phyloP scores from a whole-genome alignment of 2,329 filamentous ascomycete genomes.

The Colletotrichum caudatum region DNA sequence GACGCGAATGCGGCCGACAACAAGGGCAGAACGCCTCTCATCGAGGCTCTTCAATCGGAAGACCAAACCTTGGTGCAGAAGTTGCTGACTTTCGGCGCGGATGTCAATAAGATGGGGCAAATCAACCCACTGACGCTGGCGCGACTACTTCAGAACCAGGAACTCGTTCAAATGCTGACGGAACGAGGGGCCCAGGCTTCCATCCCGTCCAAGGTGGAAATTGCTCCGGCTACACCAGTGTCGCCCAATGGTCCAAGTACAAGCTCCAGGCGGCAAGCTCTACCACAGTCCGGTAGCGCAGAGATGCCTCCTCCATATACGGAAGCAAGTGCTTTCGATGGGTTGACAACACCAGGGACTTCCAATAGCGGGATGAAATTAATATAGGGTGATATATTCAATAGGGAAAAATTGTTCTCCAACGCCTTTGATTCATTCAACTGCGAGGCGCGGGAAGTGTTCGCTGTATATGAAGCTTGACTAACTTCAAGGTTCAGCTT shows the following conservation, averaged over 20 bases:
- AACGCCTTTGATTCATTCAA: not conserved
- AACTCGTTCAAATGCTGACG: conserved; percentile 29
- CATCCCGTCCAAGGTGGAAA: not conserved
- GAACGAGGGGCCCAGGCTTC: conserved; percentile 34
- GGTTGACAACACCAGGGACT: not conserved
- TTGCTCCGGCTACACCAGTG: conserved; percentile 3
- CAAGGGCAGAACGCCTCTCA: conserved; percentile 34
- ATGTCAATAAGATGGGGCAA: conserved; percentile 39
- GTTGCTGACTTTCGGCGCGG: conserved; percentile 39
- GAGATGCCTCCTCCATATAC: conserved; percentile 19
- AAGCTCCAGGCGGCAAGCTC: not conserved
- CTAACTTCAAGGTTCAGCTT: not conserved
- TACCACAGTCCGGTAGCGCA: not conserved
- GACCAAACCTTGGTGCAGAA: conserved; percentile 31
- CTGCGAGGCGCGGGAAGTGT: not conserved
- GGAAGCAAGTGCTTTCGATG: not conserved
- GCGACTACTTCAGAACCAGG: conserved; percentile 18
- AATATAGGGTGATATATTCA: not conserved
- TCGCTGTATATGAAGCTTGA: not conserved
- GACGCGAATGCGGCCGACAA: conserved; percentile 47
- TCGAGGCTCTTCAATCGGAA: conserved; percentile 46
- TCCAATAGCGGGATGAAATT: not conserved
- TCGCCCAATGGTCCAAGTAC: not conserved
- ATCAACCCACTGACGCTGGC: conserved; percentile 37
- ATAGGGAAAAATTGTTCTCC: not conserved